Conservation (phyloP, 2,329 filamentous ascomycete genomes). For the Talaromyces marneffei region DNA sequence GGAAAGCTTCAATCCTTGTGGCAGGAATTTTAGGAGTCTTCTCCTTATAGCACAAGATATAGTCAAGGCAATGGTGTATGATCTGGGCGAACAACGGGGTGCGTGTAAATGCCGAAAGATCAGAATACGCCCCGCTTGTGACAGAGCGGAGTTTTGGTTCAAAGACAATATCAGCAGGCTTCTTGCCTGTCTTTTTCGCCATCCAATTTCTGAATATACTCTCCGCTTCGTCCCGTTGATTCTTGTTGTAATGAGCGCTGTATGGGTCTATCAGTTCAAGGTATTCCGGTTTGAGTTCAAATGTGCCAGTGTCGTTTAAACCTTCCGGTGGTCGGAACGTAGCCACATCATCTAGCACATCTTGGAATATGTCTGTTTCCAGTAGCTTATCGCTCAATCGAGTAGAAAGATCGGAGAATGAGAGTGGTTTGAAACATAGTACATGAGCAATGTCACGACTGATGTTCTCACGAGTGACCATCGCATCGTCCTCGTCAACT, state of each 20-base stretch:
- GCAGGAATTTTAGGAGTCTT: slow-evolving; percentile 68
- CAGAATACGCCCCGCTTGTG: slow-evolving; percentile 67
- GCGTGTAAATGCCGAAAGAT: slow-evolving; percentile 71
- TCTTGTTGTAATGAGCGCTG: slow-evolving; percentile 92
- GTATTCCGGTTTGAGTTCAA: slow-evolving; percentile 81
- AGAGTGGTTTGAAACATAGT: slow-evolving; percentile 91
- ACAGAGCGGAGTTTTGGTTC: slow-evolving; percentile 79
- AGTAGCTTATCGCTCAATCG: slow-evolving; percentile 84
- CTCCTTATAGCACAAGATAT: slow-evolving; percentile 64
- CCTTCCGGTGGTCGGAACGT: slow-evolving; percentile 87
- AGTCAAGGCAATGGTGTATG: slow-evolving; percentile 80
- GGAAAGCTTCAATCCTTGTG: slow-evolving; percentile 81
- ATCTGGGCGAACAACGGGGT: slow-evolving; percentile 85
- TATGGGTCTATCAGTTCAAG: slow-evolving; percentile 90
- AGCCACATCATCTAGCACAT: slow-evolving; percentile 79
- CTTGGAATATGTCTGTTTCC: slow-evolving; percentile 82
- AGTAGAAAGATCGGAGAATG: slow-evolving; percentile 82
- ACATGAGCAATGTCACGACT: slow-evolving; percentile 88
- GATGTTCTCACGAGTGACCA: slow-evolving; percentile 63
- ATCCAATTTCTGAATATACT: slow-evolving; percentile 79
- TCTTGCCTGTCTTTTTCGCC: slow-evolving; percentile 79
- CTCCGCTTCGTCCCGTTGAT: slow-evolving; percentile 93
- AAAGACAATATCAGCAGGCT: slow-evolving; percentile 77
- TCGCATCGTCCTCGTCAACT: slow-evolving; percentile 31
- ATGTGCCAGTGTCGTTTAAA: slow-evolving; percentile 84